Conservation (phyloP, 352 stramenopile species). For the Pythium graminicola region DNA sequence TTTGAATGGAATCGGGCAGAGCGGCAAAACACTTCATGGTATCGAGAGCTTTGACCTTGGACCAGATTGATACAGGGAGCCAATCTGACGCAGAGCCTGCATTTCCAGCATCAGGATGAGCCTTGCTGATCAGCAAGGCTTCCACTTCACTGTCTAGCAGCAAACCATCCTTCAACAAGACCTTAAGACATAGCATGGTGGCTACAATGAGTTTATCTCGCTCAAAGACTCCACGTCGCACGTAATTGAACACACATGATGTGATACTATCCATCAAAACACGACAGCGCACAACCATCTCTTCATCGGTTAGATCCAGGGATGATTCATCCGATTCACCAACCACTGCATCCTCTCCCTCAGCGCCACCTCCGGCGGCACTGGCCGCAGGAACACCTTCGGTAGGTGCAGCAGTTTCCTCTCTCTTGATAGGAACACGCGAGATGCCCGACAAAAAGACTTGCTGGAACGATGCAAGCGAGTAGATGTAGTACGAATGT, state of each 20-base stretch:
- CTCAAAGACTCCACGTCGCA: slow-evolving; percentile 92
- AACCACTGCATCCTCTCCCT: slow-evolving; percentile 26
- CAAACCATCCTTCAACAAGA: slow-evolving; percentile 86
- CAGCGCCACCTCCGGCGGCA: slow-evolving; percentile 4
- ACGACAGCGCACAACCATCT: slow-evolving; percentile 74
- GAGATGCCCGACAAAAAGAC: slow-evolving; percentile 95
- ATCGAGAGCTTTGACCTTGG: slow-evolving; percentile 92
- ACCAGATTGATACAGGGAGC: slow-evolving; percentile 86
- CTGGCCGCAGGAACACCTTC: slow-evolving; percentile 27
- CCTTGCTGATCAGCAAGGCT: slow-evolving; percentile 85
- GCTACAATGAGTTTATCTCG: slow-evolving; percentile 93
- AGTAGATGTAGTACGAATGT: slow-evolving; percentile 97
- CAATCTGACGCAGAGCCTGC: slow-evolving; percentile 92
- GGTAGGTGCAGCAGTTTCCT: slow-evolving; percentile 30
- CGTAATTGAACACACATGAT: slow-evolving; percentile 94
- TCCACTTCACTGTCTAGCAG: slow-evolving; percentile 87
- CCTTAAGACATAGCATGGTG: slow-evolving; percentile 92
- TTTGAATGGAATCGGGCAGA: slow-evolving; percentile 94
- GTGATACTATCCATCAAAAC: slow-evolving; percentile 92
- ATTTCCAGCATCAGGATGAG: slow-evolving; percentile 84
- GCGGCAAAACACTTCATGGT: slow-evolving; percentile 88
- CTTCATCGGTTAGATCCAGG: slow-evolving; percentile 84
- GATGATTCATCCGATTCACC: slow-evolving; percentile 25
- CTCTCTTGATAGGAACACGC: slow-evolving; percentile 58
- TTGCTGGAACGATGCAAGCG: slow-evolving; percentile 92